These are phyloP conservation scores for Scedosporium dehoogii DNA, from an alignment of 2,329 filamentous ascomycete species.

Conservation along the genomic window DNA sequence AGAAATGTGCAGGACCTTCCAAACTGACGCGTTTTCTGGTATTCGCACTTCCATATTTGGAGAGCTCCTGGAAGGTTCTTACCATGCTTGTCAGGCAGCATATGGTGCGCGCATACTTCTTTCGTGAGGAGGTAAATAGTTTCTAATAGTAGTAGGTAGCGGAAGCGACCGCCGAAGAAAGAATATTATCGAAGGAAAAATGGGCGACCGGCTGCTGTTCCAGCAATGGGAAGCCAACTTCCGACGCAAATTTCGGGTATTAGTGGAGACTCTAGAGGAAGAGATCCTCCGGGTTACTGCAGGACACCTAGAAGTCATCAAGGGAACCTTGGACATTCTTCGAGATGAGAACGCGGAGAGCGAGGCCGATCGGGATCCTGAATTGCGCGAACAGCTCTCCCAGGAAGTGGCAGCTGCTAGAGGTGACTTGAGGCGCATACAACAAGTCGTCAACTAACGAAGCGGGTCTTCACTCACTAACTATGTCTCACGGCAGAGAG, in stretches of 20 bases:
- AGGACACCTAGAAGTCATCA: constrained; percentile 17
- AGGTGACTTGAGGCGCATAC: no score
- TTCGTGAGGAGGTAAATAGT: not conserved
- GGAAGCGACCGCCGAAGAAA: constrained; percentile 24
- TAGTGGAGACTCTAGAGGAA: constrained; percentile 14
- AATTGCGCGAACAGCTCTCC: constrained; percentile 17
- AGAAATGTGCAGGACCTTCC: constrained; percentile 18
- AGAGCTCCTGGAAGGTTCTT: constrained; percentile 23
- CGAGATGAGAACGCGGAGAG: constrained; percentile 24
- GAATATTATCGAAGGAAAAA: constrained; percentile 18
- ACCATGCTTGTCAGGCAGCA: constrained; percentile 20
- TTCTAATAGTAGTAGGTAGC: constrained; percentile 14
- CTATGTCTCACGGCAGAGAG: no score
- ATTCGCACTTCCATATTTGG: constrained; percentile 28
- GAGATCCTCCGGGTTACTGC: constrained; percentile 11
- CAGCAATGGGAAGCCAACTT: constrained; percentile 18
- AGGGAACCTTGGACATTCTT: constrained; percentile 23
- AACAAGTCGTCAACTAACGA: no score
- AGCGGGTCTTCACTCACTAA: no score
- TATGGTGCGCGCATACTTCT: constrained; percentile 16
- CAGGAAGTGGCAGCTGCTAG: no score
- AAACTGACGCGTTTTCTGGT: constrained; percentile 22
- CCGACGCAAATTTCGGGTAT: constrained; percentile 12
- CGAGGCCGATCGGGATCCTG: constrained; percentile 26
- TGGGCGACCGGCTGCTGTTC: constrained; percentile 20